Evolutionary conservation across 768 basidiomycete species (phyloP), one percentile per base, ranked within the genome.

Genomic region (Boletus subcaerulescens): DNA sequence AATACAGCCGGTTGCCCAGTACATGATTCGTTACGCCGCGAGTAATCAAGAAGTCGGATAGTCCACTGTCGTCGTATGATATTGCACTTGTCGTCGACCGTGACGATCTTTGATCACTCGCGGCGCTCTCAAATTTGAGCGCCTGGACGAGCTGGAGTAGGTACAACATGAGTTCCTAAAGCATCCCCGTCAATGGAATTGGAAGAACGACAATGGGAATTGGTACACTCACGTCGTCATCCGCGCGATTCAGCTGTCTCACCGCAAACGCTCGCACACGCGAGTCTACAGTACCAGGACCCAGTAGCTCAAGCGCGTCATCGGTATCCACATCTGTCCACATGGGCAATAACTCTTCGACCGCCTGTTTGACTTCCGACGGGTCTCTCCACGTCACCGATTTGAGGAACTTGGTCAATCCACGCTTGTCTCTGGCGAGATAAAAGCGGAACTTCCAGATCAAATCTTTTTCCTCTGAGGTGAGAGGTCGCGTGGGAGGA

Each of bases 381-480:
- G 89, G 84, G 69, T 99, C 97, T 38, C 93, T 80, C 97, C 97
- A 98, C 18, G 95, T 93, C 36, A 99, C 97, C 31, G 93, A 93
- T 70, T 93, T 98, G 50, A 99, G 80, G 73, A 99, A 99, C 69
- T 99, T 99, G 33, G 96, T 98, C 39, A 98, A 79, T 3, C 95
- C 94, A 11, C 91, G 86, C 72, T 93, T 95, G 70, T 95, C 92
- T 33, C 93, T 77, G 3, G 87, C 84, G 12, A 99, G 85, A 61
- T 97, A 98, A 74, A 98, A 99, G n/a, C 97, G 84, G 79, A 96
- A 99, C 70, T 96, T 95, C 97, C 97, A 99, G 38, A 98, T 86
- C 40, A 95, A 76, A 61, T 98, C 96, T 66, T 96, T 97, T 73
- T 98, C 96, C 64, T 94, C 91, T 0, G 93, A 86, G 4, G 84